Conservation (phyloP, 2,329 filamentous ascomycete species). For the Colletotrichum lindemuthianum region DNA sequence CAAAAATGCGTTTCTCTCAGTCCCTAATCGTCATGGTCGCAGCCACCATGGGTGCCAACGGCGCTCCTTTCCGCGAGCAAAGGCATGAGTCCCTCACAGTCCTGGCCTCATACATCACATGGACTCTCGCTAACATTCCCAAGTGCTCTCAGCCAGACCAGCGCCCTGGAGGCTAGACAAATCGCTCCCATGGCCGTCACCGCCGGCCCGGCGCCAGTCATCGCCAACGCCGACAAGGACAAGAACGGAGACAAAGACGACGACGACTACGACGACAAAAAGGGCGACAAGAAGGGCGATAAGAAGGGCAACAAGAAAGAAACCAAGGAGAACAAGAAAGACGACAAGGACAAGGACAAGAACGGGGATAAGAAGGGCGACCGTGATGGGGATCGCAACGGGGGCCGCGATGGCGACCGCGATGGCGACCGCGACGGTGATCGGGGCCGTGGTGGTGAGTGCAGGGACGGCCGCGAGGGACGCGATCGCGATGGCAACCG, state of each 20-base stretch:
- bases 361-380: slow-evolving; percentile 1
- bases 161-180: slow-evolving; percentile 5
- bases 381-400: slow-evolving; percentile 1
- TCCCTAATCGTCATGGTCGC: slow-evolving; percentile 34
- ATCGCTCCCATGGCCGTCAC: background rate
- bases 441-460: slow-evolving; percentile 3
- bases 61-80: slow-evolving; percentile 27
- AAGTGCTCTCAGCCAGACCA: slow-evolving; percentile 20
- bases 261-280: background rate
- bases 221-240: slow-evolving; percentile 5
- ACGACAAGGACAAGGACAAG: background rate
- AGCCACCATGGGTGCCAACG: slow-evolving; percentile 31
- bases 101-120: background rate
- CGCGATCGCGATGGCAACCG: slow-evolving; percentile 18
- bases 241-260: background rate
- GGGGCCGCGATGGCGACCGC: slow-evolving; percentile 11
- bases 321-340: background rate
- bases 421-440: slow-evolving; percentile 1
- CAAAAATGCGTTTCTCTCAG: slow-evolving; percentile 32
- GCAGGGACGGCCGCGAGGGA: slow-evolving; percentile 12
- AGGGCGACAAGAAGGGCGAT: background rate
- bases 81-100: background rate
- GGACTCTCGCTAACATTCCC: background rate
- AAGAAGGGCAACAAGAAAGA: background rate
- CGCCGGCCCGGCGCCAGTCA: slow-evolving; percentile 5